Conservation (phyloP, 768 basidiomycete genomes). For the Omphalotus guepiniiformis region DNA sequence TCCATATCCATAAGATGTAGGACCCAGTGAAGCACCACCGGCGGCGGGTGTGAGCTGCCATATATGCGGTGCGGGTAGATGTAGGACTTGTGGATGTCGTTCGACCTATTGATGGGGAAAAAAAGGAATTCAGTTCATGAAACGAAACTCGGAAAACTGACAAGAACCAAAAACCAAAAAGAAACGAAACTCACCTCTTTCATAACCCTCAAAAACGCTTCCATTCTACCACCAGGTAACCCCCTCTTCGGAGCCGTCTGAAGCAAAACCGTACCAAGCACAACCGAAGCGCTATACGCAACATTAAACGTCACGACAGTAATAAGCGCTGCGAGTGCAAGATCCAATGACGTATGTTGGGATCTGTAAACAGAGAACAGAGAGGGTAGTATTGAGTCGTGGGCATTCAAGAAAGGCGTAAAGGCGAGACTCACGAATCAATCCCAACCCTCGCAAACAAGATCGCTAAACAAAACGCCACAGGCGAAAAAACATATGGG, state of each 20-base stretch:
- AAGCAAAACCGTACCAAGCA: conserved; percentile 80
- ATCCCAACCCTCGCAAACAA: conserved; percentile 49
- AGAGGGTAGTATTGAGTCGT: conserved; percentile 1
- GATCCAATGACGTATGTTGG: conserved; percentile 73
- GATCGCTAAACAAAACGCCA: conserved; percentile 53
- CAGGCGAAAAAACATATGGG: conserved; percentile 67
- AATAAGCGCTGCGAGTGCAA: conserved; percentile 76
- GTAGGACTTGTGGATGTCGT: conserved; percentile 76
- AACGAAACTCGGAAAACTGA: background rate
- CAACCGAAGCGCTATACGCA: conserved; percentile 79
- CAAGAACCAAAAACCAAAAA: conserved; percentile 4
- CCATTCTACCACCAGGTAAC: conserved; percentile 63
- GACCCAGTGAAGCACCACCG: conserved; percentile 15
- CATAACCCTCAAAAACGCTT: conserved; percentile 74
- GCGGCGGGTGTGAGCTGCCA: conserved; percentile 74
- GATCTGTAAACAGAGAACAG: conserved; percentile 17
- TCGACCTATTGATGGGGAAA: too few species aligned
- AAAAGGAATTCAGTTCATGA: background rate
- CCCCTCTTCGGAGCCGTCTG: conserved; percentile 84
- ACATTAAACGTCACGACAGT: conserved; percentile 76
- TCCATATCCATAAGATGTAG: background rate
- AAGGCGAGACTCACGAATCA: conserved; percentile 47
- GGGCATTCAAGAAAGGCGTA: background rate
- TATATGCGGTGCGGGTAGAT: conserved; percentile 81
- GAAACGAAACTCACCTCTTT: conserved; percentile 58